These are phyloP conservation scores for Carex pumila DNA, from an alignment of 176 grass and related monocot species.

Conservation along the genomic window DNA sequence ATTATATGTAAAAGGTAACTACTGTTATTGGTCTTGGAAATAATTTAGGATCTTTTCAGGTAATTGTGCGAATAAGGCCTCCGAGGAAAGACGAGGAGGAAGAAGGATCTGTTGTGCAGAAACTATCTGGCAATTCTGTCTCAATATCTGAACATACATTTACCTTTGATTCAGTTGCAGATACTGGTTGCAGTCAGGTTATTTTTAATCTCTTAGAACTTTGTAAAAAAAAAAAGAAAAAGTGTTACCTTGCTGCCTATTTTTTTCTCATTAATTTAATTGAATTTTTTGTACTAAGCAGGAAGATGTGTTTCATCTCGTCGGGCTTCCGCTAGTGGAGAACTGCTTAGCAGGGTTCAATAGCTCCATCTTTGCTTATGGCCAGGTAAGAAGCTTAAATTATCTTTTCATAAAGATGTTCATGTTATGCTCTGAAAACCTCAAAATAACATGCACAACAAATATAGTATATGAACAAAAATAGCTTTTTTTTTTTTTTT, in stretches of 20 bases:
- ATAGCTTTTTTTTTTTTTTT: neutral
- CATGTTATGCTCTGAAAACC: neutral
- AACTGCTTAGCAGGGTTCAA: conserved; percentile 96
- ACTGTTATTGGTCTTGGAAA: neutral
- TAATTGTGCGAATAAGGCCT: conserved; percentile 78
- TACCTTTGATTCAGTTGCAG: conserved; percentile 78
- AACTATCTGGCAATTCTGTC: conserved; percentile 46
- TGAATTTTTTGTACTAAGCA: conserved; percentile 28
- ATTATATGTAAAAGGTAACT: neutral
- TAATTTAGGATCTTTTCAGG: conserved; percentile 32
- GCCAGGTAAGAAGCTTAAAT: conserved; percentile 50
- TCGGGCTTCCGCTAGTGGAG: conserved; percentile 75
- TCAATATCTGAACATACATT: conserved; percentile 66
- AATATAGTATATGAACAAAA: neutral
- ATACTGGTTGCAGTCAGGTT: conserved; percentile 56
- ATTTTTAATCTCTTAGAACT: conserved; percentile 11
- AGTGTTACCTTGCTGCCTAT: neutral
- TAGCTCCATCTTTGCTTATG: conserved; percentile 99
- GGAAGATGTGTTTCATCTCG: conserved; percentile 85
- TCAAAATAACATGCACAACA: neutral
- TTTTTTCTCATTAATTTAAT: conserved; percentile 14
- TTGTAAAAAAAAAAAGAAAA: neutral
- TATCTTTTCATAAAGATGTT: neutral
- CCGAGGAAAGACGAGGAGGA: conserved; percentile 39
- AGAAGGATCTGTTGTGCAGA: conserved; percentile 42